Percentiles rank a stretch among this genome's conserved stretches.
These are phyloP conservation scores for Cystofilobasidium capitatum DNA, from an alignment of 768 basidiomycete species.

Conservation along the genomic window DNA sequence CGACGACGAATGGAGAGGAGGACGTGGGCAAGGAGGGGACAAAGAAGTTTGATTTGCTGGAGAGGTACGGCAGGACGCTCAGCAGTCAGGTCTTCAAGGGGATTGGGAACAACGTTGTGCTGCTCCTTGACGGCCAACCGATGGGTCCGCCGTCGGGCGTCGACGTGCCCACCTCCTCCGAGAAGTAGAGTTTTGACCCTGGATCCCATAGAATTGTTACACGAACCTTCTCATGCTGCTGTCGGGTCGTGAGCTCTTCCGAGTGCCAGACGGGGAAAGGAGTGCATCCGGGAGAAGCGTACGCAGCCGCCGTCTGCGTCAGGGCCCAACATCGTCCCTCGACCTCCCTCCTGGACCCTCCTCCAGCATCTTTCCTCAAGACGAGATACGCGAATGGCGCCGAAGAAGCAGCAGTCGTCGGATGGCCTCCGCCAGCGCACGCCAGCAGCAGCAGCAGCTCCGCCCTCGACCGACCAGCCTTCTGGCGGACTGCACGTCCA, in stretches of 20 bases:
- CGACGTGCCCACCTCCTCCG: neutral
- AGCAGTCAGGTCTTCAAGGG: conserved; percentile 58
- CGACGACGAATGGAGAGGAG: conserved; percentile 26
- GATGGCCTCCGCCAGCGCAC: neutral
- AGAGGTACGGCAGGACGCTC: conserved; percentile 56
- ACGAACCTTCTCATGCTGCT: no score
- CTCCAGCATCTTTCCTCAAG: no score
- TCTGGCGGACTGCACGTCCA: neutral
- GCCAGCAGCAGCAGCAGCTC: neutral
- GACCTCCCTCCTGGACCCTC: no score
- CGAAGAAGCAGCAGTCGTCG: neutral
- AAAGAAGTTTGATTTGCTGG: conserved; percentile 38
- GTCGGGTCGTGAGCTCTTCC: no score
- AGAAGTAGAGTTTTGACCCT: no score
- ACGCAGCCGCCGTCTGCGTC: no score
- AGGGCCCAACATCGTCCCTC: no score
- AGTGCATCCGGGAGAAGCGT: no score
- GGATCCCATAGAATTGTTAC: no score
- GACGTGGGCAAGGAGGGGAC: conserved; percentile 22
- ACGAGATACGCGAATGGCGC: neutral
- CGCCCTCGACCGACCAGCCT: neutral
- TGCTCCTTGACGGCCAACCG: conserved; percentile 22
- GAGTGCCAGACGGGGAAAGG: no score
- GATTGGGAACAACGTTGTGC: conserved; percentile 49
- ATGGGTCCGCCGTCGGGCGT: neutral